Base-by-base conservation (phyloP, 2,329 filamentous ascomycete species). In the Cytospora piceicola region DNA sequence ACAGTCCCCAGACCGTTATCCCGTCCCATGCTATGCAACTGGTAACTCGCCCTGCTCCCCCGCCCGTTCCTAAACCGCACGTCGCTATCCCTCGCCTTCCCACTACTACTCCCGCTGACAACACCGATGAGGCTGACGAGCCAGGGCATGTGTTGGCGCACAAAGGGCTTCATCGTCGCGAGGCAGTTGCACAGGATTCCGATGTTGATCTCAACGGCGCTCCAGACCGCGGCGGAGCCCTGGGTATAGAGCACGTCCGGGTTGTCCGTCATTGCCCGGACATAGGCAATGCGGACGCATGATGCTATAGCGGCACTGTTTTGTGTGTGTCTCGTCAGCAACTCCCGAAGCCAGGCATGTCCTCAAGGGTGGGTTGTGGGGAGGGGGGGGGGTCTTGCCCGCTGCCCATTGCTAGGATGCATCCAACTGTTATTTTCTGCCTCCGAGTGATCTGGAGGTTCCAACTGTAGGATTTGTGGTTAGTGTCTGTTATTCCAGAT, bases 331-430 rank as follows among this genome's bases (percentile, higher is more conserved):
- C 9, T 34, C 20, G 51, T 64, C 17, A 53, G 15, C 49, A 53
- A 34, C 11, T 42, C 39, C 8, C 20, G 39, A 39, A 24, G 29
- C 5, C 32, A 52, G 39, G 30, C n/a, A 12, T 8, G 3, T 49
- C 46, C n/a, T 2, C 11, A 49, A 63, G 61, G 8, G 55, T 27
- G 51, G n/a, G n/a, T 20, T 24, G 8, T 17, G 29, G 27, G 11
- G 14, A 29, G 36, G 51, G 8, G 14, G 29, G 27, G 11, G 14
- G 5, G 36, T 39, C 73, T 42, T 65, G 76, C 78, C 79, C 77
- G 15, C 80, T 78, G 39, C 80, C 82, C 8, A 84, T 69, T 9
- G 75, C 78, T 58, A 83, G 77, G 39, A 82, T 79, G 15, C 75
- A 69, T 0, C 73, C 73, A 9, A 82, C 74, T 1, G 74, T 76